These are phyloP conservation scores for Suhomyces kilbournensis DNA, from an alignment of 805 yeast species.

Conservation along the genomic window DNA sequence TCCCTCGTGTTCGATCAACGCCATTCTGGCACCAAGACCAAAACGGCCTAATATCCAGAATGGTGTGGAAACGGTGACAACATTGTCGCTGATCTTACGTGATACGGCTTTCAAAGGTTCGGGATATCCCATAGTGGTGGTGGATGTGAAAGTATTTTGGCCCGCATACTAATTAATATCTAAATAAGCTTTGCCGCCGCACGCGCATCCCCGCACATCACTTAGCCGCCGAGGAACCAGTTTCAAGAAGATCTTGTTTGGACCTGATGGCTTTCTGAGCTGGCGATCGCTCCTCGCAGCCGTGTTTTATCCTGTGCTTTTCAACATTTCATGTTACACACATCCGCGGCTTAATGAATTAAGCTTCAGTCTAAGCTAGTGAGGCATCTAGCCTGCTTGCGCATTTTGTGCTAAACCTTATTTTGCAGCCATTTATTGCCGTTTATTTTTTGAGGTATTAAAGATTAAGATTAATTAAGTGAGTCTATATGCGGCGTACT, in stretches of 20 bases:
- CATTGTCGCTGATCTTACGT: constrained; percentile 20
- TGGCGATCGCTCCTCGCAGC: too few species aligned
- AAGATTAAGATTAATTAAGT: background rate
- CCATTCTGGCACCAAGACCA: too few species aligned
- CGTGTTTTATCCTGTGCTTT: too few species aligned
- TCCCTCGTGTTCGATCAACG: too few species aligned
- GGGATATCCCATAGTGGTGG: constrained; percentile 18
- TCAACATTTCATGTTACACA: background rate
- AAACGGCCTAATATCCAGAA: too few species aligned
- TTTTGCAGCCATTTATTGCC: background rate
- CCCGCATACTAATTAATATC: background rate
- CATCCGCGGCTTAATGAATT: background rate
- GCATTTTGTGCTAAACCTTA: background rate
- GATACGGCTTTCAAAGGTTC: constrained; percentile 27
- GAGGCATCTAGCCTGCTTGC: background rate
- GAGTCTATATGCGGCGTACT: background rate
- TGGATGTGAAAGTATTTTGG: background rate
- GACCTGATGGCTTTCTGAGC: too few species aligned
- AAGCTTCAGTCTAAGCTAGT: background rate
- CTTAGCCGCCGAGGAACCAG: background rate
- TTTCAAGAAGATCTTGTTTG: background rate
- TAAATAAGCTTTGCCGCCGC: background rate
- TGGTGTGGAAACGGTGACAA: too few species aligned
- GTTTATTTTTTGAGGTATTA: background rate
- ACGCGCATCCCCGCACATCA: background rate